Conservation (phyloP, 495 filamentous ascomycete genomes). For the Aspergillus egyptiacus region DNA sequence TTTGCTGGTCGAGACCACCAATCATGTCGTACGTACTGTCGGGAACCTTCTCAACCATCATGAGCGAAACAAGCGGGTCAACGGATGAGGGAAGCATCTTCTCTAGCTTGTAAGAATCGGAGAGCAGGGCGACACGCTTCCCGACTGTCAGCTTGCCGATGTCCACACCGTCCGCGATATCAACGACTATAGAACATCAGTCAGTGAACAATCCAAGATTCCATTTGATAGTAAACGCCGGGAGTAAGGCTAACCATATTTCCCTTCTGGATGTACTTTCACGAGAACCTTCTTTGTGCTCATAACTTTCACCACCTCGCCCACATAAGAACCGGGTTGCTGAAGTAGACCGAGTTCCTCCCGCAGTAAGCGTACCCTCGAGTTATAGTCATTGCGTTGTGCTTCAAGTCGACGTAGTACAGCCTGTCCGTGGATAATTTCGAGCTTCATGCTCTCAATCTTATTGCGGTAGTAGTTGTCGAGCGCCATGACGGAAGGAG, state of each 20-base stretch:
- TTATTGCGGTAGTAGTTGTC: slow-evolving; percentile 99
- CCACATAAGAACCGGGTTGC: slow-evolving; percentile 96
- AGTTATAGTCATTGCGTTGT: slow-evolving; percentile 99
- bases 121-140: slow-evolving; percentile 94
- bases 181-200: slow-evolving; percentile 64
- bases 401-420: slow-evolving; percentile 92
- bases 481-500: slow-evolving; percentile 71
- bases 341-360: slow-evolving; percentile 96
- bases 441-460: slow-evolving; percentile 99
- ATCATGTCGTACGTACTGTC: slow-evolving; percentile 99
- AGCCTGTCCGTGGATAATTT: slow-evolving; percentile 97
- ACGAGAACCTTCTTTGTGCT: slow-evolving; percentile 98
- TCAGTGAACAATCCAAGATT: slow-evolving; percentile 5
- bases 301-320: slow-evolving; percentile 99
- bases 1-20: slow-evolving; percentile 95
- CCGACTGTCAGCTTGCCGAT: slow-evolving; percentile 92
- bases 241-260: slow-evolving; percentile 78
- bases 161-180: slow-evolving; percentile 91
- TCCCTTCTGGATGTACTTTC: slow-evolving; percentile 98
- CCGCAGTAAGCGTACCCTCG: slow-evolving; percentile 85
- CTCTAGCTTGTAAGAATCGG: slow-evolving; percentile 95
- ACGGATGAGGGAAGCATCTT: slow-evolving; percentile 97
- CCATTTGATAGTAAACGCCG: slow-evolving; percentile 10
- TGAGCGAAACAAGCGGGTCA: slow-evolving; percentile 97
- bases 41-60: slow-evolving; percentile 99